Evolutionary conservation across 2,329 filamentous ascomycete species (phyloP), one percentile per base, ranked within the genome.

Genomic region (Aspergillus pseudoglaucus): DNA sequence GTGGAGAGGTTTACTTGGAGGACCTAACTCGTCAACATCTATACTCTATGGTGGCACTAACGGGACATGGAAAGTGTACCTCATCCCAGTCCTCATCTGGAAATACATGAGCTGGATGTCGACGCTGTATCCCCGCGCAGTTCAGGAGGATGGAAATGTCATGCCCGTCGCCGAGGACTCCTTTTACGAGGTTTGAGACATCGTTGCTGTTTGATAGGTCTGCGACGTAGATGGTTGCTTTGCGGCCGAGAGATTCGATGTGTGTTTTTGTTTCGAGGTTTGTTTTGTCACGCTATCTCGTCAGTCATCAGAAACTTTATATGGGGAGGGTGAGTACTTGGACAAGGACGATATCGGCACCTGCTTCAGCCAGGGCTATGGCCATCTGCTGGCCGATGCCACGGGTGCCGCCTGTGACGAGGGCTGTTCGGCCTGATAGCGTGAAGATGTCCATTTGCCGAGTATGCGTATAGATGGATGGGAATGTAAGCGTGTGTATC

Each of bases 1-100:
- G 84, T 77, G 61, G 79, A 85, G 41, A 94, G 80, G 70, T 95
- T 95, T 44, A 91, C 87, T 73, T 93, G 87, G 39, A 95, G 75
- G 20, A 94, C 84, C 75, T 75, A 23, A 25, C 10, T 5, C 9
- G 25, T 43, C 14, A 43, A 22, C 14, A n/a, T n/a, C n/a, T n/a
- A n/a, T n/a, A n/a, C n/a, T n/a, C n/a, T n/a, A n/a, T n/a, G n/a
- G n/a, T n/a, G n/a, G n/a, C n/a, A n/a, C n/a, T n/a, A n/a, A n/a
- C n/a, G n/a, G n/a, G n/a, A n/a, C n/a, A n/a, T n/a, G n/a, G n/a
- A n/a, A 17, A 15, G 46, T 48, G 18, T 52, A 78, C 78, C 57
- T 83, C 79, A 60, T 84, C 77, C 77, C 87, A 91, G 70, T 90
- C 86, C 20, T 71, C 67, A 63, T 84, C 79, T 0, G 87, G 87